Evolutionary conservation across 1,284 basidiomycete species (phyloP), one percentile per base, ranked within the genome.

Genomic region (Athelia sp.): DNA sequence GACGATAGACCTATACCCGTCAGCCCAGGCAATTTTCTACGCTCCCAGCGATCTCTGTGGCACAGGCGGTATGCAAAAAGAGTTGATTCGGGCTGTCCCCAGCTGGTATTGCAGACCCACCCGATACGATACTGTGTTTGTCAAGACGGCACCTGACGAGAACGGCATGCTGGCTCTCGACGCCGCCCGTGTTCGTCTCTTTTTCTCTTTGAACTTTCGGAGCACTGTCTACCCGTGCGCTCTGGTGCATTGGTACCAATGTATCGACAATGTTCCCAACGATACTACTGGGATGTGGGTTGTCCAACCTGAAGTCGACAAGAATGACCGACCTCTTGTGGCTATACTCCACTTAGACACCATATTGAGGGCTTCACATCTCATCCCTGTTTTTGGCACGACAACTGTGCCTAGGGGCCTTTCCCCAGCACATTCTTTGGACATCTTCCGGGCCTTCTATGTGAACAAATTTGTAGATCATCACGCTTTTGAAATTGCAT

Each of bases 21-120:
- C 56, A 0, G 61, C 58, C 3, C 22, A 50, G 0, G 55, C 55
- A n/a, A 54, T 46, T 0, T 62, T 58, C 47, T 58, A 52, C 48
- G 51, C 59, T 0, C 61, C 60, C 15, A 60, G 58, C 29, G 56
- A 62, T 34, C 36, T 34, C 2, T 56, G 43, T 19, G 58, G 56
- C 13, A 38, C 50, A 19, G 43, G 51, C 15, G 57, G 56, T 10
- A 58, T 58, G 54, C 45, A 42, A 11, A 38, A 35, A 3, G 54
- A 58, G 43, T 45, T 38, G 1, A 58, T 58, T 26, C 47, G 52
- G 11, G 53, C 54, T 2, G 50, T 44, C 4, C 54, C 56, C 0
- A 43, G 24, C 10, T 59, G 57, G 57, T 26, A 47, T 3, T 43
- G 45, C 2, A 17, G 36, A 10, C 35, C 40, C 9, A 18, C 43